Conservation (phyloP, 768 basidiomycete genomes). For the Auriscalpium vulgare region DNA sequence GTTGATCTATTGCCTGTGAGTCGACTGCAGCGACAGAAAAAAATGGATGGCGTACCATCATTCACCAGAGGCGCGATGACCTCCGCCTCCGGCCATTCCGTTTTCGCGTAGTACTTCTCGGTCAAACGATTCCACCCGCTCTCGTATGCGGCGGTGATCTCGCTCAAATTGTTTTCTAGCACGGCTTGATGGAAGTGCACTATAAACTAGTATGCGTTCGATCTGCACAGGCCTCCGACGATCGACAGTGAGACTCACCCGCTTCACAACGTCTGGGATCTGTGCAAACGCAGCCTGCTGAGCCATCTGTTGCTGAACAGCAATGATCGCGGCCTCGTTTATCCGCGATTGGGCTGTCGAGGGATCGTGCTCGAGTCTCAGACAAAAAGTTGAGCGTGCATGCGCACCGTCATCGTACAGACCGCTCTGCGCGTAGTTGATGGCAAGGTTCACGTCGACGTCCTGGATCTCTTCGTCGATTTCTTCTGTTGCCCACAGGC, state of each 20-base stretch:
- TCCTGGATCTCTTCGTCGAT: slow-evolving; percentile 69
- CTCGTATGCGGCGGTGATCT: slow-evolving; percentile 92
- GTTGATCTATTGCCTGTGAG: slow-evolving; percentile 54
- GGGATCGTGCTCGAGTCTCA: slow-evolving; percentile 7
- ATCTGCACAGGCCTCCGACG: slow-evolving; percentile 1
- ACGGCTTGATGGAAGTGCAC: slow-evolving; percentile 94
- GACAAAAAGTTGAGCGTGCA: not conserved
- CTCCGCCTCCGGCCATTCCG: slow-evolving; percentile 98
- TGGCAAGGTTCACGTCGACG: slow-evolving; percentile 61
- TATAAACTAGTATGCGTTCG: slow-evolving; percentile 58
- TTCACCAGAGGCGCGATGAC: slow-evolving; percentile 90
- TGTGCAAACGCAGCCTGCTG: slow-evolving; percentile 77
- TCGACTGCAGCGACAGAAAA: not conserved
- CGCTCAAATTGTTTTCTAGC: slow-evolving; percentile 79
- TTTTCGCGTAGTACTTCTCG: slow-evolving; percentile 89
- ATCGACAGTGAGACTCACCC: slow-evolving; percentile 37
- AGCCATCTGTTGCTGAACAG: slow-evolving; percentile 77
- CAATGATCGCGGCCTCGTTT: slow-evolving; percentile 60
- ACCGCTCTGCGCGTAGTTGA: slow-evolving; percentile 61
- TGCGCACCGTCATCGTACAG: slow-evolving; percentile 58
- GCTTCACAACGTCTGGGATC: slow-evolving; percentile 86
- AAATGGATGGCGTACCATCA: slow-evolving; percentile 53
- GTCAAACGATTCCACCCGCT: slow-evolving; percentile 96
- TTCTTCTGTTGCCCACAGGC: slow-evolving; percentile 76
- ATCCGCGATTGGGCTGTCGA: slow-evolving; percentile 48